Evolutionary conservation across 306 rosid species (phyloP), one percentile per base, ranked within the genome.

Genomic region (Cicer yamashitae): DNA sequence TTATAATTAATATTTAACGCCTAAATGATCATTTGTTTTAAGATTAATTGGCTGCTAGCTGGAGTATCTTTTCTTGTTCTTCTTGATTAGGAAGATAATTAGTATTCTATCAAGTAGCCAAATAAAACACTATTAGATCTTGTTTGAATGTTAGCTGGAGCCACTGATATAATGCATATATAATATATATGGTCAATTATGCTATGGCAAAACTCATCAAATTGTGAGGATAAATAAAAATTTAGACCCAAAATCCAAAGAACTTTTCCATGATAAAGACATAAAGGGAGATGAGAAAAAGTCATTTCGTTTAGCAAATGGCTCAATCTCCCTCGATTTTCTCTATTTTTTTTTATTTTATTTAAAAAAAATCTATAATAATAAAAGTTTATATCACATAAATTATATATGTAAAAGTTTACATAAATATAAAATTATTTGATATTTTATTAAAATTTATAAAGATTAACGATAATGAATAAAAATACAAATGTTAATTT

Each of bases 41-140:
- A 76, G 18, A 66, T 14, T 76, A 69, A 18, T 69, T 70, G 75
- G 68, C 52, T 67, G 20, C 81, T 30, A 44, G 67, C 69, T 75
- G 74, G 75, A 67, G 20, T 1, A 34, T 44, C 14, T 56, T 15
- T 77, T 58, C 68, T 22, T 58, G 58, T 45, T 22, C 58, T 69
- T 43, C 17, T 50, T 75, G 61, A 47, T 48, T 47, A 6, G 34
- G 17, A 70, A 69, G 25, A 59, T 71, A 47, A 48, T 17, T n/a
- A 48, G 10, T 50, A 20, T 39, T 44, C 3, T 38, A 64, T 18
- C 65, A 64, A 48, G 20, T 69, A 18, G 68, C 67, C 53, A 47
- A 7, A 68, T 57, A 40, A 59, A 7, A 13, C 59, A 34, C 52
- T 38, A 10, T 13, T 64, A 18, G 78, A 30, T 60, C 10, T 73